Base-by-base conservation (phyloP, 768 basidiomycete species). In the Rhizopogon roseolus region DNA sequence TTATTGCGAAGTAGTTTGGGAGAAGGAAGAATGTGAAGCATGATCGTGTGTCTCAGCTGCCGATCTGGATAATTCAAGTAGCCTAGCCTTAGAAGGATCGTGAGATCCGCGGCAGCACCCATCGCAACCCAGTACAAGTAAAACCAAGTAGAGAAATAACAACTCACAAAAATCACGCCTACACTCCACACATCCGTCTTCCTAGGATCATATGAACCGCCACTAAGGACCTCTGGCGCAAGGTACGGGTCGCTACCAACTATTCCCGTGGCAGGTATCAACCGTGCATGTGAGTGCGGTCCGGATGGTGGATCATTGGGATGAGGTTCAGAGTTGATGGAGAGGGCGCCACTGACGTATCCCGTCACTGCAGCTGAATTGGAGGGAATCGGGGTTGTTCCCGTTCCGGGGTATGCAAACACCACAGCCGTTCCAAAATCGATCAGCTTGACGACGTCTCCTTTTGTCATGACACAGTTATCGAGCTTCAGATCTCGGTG, bases 371-470 rank as follows among this genome's bases (percentile, higher is more conserved):
- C 50, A 22, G 22, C 22, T 22, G 22, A 22, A 11, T 14, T 19
- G 32, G 34, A 48, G 13, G 0, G 46, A 16, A 19, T 37, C 1
- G 27, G 50, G 51, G 32, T 10, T 0, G 57, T 38, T 81, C 81
- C 62, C 71, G 93, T 94, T 54, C 94, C 96, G 0, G 97, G 97
- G 66, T 98, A 99, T 62, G 97, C 93, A 74, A 99, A 99, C 55
- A 99, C 95, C 58, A 94, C 94, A n/a, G 97, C 97, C 5, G 97
- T 99, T 50, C 97, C 97, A 73, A 99, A 99, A 72, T 99, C 97
- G 73, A 99, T 99, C 60, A 99, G 81, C 70, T 99, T 99, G 76
- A 99, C 92, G 60, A 97, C 82, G 66, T 98, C 93, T 65, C 88
- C 80, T 3, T 76, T 76, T n/a, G 90, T 96, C 92, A 99, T 97